These are phyloP conservation scores for Stenocarpella maydis DNA, from an alignment of 2,329 filamentous ascomycete genomes.

Conservation along the genomic window DNA sequence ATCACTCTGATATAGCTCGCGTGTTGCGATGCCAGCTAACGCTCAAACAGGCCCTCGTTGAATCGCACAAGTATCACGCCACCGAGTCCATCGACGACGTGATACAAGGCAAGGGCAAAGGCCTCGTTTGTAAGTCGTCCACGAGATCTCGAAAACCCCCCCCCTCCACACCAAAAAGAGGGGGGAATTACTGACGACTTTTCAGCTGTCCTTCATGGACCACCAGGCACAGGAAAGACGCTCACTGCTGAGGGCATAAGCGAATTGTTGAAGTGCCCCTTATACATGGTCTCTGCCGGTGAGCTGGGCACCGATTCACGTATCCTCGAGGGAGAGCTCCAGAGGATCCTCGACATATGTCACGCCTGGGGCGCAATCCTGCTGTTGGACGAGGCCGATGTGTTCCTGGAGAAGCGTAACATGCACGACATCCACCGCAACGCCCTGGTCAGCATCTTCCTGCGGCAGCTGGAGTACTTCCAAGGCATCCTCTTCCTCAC, in stretches of 20 bases:
- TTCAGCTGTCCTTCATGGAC: slow-evolving; percentile 77
- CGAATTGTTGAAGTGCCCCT: slow-evolving; percentile 79
- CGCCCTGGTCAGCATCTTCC: slow-evolving; percentile 85
- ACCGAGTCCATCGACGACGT: slow-evolving; percentile 85
- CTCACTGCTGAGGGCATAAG: slow-evolving; percentile 88
- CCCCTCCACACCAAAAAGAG: too few relatives aligned
- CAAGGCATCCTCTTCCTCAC: slow-evolving; percentile 91
- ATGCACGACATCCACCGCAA: slow-evolving; percentile 87
- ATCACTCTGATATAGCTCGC: not conserved
- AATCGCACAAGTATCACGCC: slow-evolving; percentile 83
- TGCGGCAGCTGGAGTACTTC: slow-evolving; percentile 89
- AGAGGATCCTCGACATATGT: slow-evolving; percentile 85
- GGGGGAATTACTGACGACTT: slow-evolving; percentile 34
- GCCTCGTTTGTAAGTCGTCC: slow-evolving; percentile 68
- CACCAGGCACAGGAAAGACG: slow-evolving; percentile 88
- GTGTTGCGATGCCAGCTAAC: not conserved
- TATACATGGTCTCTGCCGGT: slow-evolving; percentile 85
- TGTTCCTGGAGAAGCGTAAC: slow-evolving; percentile 84
- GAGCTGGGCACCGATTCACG: slow-evolving; percentile 82
- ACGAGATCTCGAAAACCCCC: not conserved
- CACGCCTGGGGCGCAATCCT: slow-evolving; percentile 88
- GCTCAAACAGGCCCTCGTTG: slow-evolving; percentile 71
- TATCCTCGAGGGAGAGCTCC: slow-evolving; percentile 77
- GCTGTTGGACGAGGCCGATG: slow-evolving; percentile 85
- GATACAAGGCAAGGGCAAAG: slow-evolving; percentile 85